A percentile compares a stretch with the other conserved stretches of the same genome.
phyloP scores from a whole-genome alignment of 2,329 filamentous ascomycete genomes.

The Teratosphaeria nubilosa region DNA sequence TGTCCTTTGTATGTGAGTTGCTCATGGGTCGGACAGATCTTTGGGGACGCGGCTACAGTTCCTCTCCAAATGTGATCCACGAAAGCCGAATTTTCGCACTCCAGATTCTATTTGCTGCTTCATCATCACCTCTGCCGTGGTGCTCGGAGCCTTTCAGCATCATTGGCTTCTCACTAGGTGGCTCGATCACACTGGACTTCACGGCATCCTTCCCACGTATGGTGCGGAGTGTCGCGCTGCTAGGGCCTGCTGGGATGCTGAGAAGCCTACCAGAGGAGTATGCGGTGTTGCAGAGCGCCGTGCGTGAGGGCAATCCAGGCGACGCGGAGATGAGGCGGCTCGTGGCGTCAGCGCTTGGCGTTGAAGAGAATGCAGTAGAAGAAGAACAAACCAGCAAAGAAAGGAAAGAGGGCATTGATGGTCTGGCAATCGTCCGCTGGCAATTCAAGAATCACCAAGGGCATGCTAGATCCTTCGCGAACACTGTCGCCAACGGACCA shows the following conservation, averaged over 20 bases:
- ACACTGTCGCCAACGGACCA: slow-evolving; percentile 10
- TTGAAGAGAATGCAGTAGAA: not conserved
- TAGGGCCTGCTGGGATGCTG: slow-evolving; percentile 12
- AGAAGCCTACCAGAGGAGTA: slow-evolving; percentile 5
- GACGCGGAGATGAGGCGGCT: not conserved
- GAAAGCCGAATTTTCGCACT: slow-evolving; percentile 1
- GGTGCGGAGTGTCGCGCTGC: slow-evolving; percentile 8
- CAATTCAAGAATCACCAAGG: slow-evolving; percentile 14
- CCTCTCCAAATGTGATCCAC: slow-evolving; percentile 2
- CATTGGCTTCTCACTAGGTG: slow-evolving; percentile 13
- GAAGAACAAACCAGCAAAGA: not conserved
- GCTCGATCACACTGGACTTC: slow-evolving; percentile 13
- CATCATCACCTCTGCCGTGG: slow-evolving; percentile 7
- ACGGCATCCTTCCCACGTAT: slow-evolving; percentile 9
- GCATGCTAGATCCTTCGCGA: slow-evolving; percentile 9
- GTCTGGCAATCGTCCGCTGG: slow-evolving; percentile 8
- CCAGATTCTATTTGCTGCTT: slow-evolving; percentile 8
- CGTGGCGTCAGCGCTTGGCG: not conserved
- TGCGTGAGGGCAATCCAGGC: not conserved
- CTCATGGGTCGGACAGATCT: slow-evolving; percentile 4
- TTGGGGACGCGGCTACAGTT: slow-evolving; percentile 8
- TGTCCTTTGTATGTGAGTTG: not conserved
- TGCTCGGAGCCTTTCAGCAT: slow-evolving; percentile 3
- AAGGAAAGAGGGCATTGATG: not conserved
- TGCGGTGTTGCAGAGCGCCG: slow-evolving; percentile 1